Conservation (phyloP, 257 asterid genomes). For the Knoxia roxburghii region DNA sequence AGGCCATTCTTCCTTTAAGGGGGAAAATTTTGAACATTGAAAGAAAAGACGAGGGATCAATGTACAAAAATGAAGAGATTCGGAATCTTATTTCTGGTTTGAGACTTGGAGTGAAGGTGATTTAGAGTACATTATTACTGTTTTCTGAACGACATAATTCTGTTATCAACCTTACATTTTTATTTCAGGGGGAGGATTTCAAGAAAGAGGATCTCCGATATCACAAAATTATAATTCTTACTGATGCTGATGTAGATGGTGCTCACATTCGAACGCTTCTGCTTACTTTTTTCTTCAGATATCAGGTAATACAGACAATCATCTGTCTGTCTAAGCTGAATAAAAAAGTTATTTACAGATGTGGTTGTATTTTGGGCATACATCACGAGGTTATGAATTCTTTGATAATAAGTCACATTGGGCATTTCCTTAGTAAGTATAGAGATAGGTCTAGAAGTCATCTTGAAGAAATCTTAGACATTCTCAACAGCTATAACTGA, state of each 20-base stretch:
- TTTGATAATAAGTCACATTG: background rate
- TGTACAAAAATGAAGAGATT: slow-evolving; percentile 97
- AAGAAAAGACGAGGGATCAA: slow-evolving; percentile 94
- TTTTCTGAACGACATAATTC: slow-evolving; percentile 15
- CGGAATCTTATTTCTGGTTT: slow-evolving; percentile 94
- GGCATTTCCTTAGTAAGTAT: background rate
- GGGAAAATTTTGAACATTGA: slow-evolving; percentile 96
- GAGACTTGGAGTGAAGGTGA: slow-evolving; percentile 98
- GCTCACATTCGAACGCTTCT: slow-evolving; percentile 94
- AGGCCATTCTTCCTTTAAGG: slow-evolving; percentile 97
- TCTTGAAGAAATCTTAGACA: slow-evolving; percentile 6
- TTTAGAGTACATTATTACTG: slow-evolving; percentile 5
- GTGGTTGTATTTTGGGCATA: background rate
- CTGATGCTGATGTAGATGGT: slow-evolving; percentile 99
- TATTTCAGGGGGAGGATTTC: slow-evolving; percentile 87
- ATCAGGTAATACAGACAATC: slow-evolving; percentile 52
- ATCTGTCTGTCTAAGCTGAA: background rate
- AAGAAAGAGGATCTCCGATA: slow-evolving; percentile 84
- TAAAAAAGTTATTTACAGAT: background rate
- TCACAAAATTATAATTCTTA: slow-evolving; percentile 91
- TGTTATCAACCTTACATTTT: slow-evolving; percentile 18
- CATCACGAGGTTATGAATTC: background rate
- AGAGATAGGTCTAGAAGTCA: background rate
- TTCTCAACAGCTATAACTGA: slow-evolving; percentile 21
- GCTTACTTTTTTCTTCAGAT: slow-evolving; percentile 88